phyloP scores from a whole-genome alignment of 805 yeast species.

The Cyberlindnera maritima region DNA sequence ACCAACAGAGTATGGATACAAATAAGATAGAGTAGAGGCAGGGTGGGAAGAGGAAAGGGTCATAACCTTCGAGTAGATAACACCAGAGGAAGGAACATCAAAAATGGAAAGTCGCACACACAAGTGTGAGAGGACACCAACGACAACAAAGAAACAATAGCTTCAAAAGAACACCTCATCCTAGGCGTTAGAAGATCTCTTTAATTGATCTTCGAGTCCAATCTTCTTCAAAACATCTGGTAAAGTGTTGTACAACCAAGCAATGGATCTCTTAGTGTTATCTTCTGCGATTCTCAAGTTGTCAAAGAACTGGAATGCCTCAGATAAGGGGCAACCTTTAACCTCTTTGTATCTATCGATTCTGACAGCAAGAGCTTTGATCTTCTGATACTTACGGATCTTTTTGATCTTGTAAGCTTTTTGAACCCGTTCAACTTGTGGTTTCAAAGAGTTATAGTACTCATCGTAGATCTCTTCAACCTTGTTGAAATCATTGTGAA shows the following conservation, averaged over 20 bases:
- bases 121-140: neutral
- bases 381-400: conserved; percentile 36
- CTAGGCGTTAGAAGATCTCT: conserved; percentile 17
- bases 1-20: neutral
- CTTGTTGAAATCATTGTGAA: conserved; percentile 31
- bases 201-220: conserved; percentile 29
- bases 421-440: conserved; percentile 35
- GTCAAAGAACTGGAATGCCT: conserved; percentile 32
- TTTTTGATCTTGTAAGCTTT: conserved; percentile 34
- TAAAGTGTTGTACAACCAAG: conserved; percentile 36
- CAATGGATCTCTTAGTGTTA: conserved; percentile 31
- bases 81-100: neutral
- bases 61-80: neutral
- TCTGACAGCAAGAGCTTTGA: conserved; percentile 35
- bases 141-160: neutral
- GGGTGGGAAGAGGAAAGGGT: neutral
- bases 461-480: conserved; percentile 33
- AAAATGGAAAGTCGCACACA: no score
- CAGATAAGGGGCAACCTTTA: conserved; percentile 26
- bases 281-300: conserved; percentile 30
- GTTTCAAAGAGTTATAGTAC: conserved; percentile 30
- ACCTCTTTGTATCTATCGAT: conserved; percentile 32
- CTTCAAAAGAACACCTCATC: neutral
- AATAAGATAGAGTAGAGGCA: neutral
- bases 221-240: conserved; percentile 30